These are phyloP conservation scores for Pontederia paniculata DNA, from an alignment of 176 grass and related monocot genomes.

Conservation along the genomic window DNA sequence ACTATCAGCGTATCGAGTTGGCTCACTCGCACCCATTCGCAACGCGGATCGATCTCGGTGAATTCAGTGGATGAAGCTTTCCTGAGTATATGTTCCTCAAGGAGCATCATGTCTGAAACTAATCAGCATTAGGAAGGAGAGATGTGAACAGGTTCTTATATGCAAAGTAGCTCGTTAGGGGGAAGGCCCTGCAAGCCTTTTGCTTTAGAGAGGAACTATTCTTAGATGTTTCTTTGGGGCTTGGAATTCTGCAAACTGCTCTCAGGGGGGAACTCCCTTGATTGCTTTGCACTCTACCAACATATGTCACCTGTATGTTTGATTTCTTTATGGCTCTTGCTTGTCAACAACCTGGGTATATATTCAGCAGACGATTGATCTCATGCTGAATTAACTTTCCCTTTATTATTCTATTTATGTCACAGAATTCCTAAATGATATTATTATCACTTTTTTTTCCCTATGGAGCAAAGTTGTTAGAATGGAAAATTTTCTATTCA, in stretches of 20 bases:
- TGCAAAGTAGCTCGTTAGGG: not conserved
- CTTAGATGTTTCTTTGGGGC: slow-evolving; percentile 15
- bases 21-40: slow-evolving; percentile 30
- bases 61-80: slow-evolving; percentile 11
- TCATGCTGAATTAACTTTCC: no score
- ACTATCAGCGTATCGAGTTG: slow-evolving; percentile 40
- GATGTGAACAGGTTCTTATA: not conserved
- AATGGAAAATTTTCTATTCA: no score
- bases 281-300: slow-evolving; percentile 23
- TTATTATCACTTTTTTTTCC: no score
- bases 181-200: not conserved
- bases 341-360: not conserved
- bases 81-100: slow-evolving; percentile 19
- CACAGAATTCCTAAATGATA: no score
- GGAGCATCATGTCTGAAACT: not conserved
- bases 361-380: no score
- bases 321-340: slow-evolving; percentile 10
- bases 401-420: no score
- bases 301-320: not conserved
- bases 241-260: not conserved
- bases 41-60: slow-evolving; percentile 38
- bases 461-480: no score
- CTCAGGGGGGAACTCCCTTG: slow-evolving; percentile 19
- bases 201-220: slow-evolving; percentile 21
- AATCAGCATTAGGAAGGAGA: not conserved